Evolutionary conservation across 257 asterid species (phyloP).

Genomic region (Plantago ovata): DNA sequence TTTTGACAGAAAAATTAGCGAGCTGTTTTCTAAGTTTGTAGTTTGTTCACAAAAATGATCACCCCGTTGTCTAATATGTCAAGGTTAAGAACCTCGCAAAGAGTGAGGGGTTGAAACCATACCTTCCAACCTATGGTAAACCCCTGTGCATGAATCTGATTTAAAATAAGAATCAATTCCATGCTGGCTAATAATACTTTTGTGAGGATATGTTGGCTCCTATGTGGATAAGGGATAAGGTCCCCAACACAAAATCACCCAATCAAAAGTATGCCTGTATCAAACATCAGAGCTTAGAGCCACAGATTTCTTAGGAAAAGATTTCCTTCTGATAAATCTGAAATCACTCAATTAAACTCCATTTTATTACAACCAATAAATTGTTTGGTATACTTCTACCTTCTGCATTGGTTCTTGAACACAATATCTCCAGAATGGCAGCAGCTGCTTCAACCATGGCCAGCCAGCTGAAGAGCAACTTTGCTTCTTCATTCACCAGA

Average conservation of each 20-base stretch:
- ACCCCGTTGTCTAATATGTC: too few species aligned
- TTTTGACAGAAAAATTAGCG: too few species aligned
- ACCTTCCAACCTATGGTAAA: too few species aligned
- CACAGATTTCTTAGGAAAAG: constrained; percentile 49
- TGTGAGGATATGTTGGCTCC: constrained; percentile 10
- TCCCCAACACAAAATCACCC: constrained; percentile 25
- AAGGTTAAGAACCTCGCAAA: too few species aligned
- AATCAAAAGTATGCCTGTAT: constrained; percentile 33
- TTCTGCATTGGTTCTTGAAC: constrained; percentile 5
- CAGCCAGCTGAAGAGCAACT: constrained; percentile 66
- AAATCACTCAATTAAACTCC: constrained; percentile 14
- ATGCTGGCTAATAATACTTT: background rate
- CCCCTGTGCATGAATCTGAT: too few species aligned
- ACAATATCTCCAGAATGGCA: constrained; percentile 48
- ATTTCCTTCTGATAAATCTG: constrained; percentile 26
- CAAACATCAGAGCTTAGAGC: constrained; percentile 28
- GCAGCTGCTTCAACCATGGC: constrained; percentile 77
- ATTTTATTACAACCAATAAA: constrained; percentile 11
- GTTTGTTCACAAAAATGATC: too few species aligned
- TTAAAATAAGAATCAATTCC: background rate
- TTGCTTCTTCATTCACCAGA: constrained; percentile 52
- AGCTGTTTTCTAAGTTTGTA: too few species aligned
- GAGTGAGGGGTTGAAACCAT: too few species aligned
- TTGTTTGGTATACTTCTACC: constrained; percentile 18
- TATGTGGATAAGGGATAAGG: constrained; percentile 67